Percentiles rank a stretch among this genome's conserved stretches.
Evolutionary conservation across 768 basidiomycete genomes (phyloP).

Genomic region (Leccinum arenicola): DNA sequence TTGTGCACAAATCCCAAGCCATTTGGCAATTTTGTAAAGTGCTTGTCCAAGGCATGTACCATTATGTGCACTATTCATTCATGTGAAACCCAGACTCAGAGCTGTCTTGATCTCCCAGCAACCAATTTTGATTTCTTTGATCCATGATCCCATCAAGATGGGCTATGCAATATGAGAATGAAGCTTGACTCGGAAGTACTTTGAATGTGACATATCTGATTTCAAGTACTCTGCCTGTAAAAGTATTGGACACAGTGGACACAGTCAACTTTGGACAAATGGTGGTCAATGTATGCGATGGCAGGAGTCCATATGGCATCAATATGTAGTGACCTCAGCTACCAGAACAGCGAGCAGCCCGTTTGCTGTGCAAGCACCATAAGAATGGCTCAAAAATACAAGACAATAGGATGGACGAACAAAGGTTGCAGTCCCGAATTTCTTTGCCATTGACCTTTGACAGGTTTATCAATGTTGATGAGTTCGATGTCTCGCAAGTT

Average conservation of each 20-base stretch:
- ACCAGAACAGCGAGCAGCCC: neutral
- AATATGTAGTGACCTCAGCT: neutral
- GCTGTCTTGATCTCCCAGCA: constrained; percentile 11
- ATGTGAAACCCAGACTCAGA: constrained; percentile 35
- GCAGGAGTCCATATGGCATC: neutral
- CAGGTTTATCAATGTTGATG: neutral
- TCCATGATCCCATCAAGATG: neutral
- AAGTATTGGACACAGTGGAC: neutral
- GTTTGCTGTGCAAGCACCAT: neutral
- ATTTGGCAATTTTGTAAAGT: no score
- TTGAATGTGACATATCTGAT: neutral
- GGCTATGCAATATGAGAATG: neutral
- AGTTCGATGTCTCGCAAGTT: neutral
- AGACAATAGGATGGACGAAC: neutral
- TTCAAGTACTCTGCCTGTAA: neutral
- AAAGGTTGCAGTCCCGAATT: neutral
- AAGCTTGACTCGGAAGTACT: neutral
- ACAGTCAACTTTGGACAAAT: neutral
- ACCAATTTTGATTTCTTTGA: neutral
- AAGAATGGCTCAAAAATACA: neutral
- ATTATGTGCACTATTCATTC: constrained; percentile 38
- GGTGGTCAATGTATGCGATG: neutral
- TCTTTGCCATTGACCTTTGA: neutral
- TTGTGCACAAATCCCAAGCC: no score
- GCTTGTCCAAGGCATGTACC: constrained; percentile 15